Evolutionary conservation across 148 eudicot genomes (phyloP), one percentile per base, ranked within the genome.

Genomic region (Vaccinium vitisidaea): DNA sequence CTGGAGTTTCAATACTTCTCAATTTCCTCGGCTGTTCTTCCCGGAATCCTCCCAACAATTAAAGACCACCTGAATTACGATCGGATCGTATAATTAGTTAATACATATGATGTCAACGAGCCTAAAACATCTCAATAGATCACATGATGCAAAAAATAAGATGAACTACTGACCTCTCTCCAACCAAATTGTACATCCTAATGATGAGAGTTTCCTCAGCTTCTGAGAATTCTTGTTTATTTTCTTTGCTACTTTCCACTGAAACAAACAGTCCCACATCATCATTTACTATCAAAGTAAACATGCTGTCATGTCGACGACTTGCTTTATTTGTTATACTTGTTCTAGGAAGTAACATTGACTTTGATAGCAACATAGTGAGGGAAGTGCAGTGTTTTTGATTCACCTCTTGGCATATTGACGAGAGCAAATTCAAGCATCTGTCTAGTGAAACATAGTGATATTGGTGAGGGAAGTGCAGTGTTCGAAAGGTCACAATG

Each of bases 131-230:
- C 9, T 23, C 15, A 43, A 11, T 6, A 36, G 54, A 76, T 2
- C 14, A 73, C 11, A 11, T 1, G 52, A 43, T 25, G 8, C 14
- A 11, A 18, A 11, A n/a, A 14, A 10, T 11, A 32, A 59, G 65
- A 39, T 13, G 21, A 4, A 18, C 15, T 23, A 53, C 53, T 69
- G 30, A 86, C 88, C 88, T 86, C 79, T 86, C 83, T 15, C 88
- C 88, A 65, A 86, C 85, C 83, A 86, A 78, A 78, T 86, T 86
- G 48, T 77, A 86, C 88, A 86, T 82, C 58, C 88, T 78, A 2
- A 86, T 86, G 19, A 83, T 71, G 0, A 86, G 73, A 5, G 79
- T 74, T 86, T 83, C 88, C 76, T 86, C 88, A 23, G 83, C 87
- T 73, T 80, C 84, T 13, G 83, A 70, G 87, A 80, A 85, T 25